Evolutionary conservation across 495 filamentous ascomycete species (phyloP).

Genomic region (Terfezia boudieri): DNA sequence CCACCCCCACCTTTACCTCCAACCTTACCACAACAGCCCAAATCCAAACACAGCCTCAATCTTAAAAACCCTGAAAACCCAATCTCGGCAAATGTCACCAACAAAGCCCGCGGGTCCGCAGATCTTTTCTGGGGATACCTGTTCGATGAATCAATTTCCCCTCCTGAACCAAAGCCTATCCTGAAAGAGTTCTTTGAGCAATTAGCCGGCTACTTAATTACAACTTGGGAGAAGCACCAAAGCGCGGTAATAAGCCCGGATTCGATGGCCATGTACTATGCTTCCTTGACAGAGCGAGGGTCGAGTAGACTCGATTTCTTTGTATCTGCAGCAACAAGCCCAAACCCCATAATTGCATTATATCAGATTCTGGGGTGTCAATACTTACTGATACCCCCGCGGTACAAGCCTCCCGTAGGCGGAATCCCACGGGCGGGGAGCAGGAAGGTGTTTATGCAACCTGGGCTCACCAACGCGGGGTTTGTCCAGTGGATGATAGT

Average conservation of each 20-base stretch:
- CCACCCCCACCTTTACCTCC: not conserved
- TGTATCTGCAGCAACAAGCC: not conserved
- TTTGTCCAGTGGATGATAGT: not conserved
- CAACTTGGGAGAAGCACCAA: not conserved
- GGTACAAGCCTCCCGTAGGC: not conserved
- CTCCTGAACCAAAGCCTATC: not conserved
- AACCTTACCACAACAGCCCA: not conserved
- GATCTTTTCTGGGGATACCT: not conserved
- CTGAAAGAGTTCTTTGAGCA: not conserved
- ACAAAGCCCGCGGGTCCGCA: not conserved
- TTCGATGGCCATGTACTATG: not conserved
- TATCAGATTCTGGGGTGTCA: not conserved
- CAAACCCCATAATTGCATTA: not conserved
- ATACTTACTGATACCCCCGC: not conserved
- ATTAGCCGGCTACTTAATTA: not conserved
- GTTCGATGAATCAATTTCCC: not conserved
- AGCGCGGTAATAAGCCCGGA: not conserved
- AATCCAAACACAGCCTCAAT: not conserved
- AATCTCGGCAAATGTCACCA: not conserved
- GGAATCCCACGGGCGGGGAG: not conserved
- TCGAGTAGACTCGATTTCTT: not conserved
- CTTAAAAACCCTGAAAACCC: not conserved
- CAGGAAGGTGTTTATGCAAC: not conserved
- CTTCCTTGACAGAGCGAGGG: not conserved
- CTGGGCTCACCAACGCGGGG: not conserved